These are phyloP conservation scores for Lecanicillium sp. DNA, from an alignment of 2,329 filamentous ascomycete species.

Conservation along the genomic window DNA sequence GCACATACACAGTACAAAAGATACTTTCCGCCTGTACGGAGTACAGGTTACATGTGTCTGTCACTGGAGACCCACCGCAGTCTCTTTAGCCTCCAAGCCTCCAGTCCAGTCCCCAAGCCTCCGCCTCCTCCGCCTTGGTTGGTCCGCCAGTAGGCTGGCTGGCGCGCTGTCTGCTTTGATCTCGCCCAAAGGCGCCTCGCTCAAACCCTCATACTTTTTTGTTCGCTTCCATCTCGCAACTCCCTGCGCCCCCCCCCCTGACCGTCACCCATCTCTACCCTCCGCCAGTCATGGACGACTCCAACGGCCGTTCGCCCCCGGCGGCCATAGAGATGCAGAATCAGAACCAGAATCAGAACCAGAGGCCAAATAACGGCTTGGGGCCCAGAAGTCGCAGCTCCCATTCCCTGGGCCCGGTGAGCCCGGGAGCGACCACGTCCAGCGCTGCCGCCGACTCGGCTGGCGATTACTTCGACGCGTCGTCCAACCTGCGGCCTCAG, in stretches of 20 bases:
- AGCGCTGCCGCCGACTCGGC: neutral
- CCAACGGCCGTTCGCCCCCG: constrained; percentile 4
- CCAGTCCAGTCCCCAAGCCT: no score
- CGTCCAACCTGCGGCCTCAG: neutral
- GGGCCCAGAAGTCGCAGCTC: neutral
- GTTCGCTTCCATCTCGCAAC: neutral
- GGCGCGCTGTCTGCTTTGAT: no score
- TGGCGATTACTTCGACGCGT: constrained; percentile 2
- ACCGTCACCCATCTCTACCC: neutral
- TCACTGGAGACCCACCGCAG: no score
- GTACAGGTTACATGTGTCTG: no score
- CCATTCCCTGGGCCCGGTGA: constrained; percentile 2
- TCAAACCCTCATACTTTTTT: neutral
- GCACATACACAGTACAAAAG: no score
- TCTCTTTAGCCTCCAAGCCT: no score
- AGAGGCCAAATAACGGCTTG: neutral
- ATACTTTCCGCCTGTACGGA: no score
- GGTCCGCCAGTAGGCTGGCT: no score
- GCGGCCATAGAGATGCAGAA: constrained; percentile 6
- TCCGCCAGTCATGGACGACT: constrained; percentile 2
- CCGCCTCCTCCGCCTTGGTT: no score
- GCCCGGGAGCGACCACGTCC: no score
- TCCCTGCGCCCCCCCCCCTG: neutral
- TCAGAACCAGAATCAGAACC: neutral
- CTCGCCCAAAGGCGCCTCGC: no score